phyloP scores from a whole-genome alignment of 345 rosid species.

The Bruguiera sexangula region DNA sequence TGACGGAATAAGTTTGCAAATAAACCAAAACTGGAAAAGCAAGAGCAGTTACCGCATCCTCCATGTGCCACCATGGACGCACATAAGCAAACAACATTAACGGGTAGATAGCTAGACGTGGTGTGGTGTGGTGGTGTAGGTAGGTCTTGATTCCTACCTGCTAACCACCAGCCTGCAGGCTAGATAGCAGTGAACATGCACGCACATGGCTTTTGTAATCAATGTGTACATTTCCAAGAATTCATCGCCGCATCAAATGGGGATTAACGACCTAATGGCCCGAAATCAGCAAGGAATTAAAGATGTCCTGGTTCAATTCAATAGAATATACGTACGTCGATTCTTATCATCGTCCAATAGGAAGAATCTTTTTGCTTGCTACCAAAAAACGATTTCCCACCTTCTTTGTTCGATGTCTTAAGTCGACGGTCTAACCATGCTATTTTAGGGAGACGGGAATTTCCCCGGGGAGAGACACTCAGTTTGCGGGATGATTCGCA shows the following conservation, averaged over 20 bases:
- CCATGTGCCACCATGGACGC: no score
- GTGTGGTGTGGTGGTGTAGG: not conserved
- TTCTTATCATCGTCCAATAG: not conserved
- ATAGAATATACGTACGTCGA: not conserved
- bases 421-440: not conserved
- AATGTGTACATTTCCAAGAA: not conserved
- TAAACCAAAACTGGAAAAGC: no score
- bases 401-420: not conserved
- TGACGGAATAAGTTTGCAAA: no score
- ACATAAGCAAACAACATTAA: not conserved
- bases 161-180: conserved; percentile 9
- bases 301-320: not conserved
- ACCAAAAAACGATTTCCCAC: not conserved
- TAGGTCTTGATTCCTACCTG: not conserved
- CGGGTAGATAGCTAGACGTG: not conserved
- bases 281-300: not conserved
- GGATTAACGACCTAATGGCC: no score
- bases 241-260: no score
- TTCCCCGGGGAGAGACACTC: not conserved
- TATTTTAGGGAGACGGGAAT: not conserved
- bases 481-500: not conserved
- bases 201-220: not conserved
- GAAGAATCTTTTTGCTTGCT: not conserved
- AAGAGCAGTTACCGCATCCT: no score
- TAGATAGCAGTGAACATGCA: not conserved